Conservation (phyloP, 2,329 filamentous ascomycete genomes). For the Alternaria ethzedia region DNA sequence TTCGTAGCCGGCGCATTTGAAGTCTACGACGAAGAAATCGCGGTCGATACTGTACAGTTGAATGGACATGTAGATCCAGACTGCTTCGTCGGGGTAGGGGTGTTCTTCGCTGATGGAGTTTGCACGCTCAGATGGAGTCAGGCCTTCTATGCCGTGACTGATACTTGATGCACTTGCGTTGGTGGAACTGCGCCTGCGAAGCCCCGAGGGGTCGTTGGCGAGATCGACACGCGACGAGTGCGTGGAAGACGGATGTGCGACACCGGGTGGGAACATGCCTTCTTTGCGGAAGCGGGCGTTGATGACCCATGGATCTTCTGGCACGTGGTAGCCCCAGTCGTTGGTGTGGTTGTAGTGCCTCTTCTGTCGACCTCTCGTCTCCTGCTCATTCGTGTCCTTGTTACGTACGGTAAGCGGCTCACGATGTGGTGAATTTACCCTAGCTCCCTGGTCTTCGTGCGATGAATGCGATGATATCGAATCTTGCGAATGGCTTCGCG, state of each 20-base stretch:
- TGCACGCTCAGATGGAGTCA: slow-evolving; percentile 22
- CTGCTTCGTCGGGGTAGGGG: slow-evolving; percentile 65
- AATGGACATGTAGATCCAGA: slow-evolving; percentile 95
- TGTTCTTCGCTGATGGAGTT: slow-evolving; percentile 29
- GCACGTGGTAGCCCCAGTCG: slow-evolving; percentile 76
- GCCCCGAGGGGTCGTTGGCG: slow-evolving; percentile 29
- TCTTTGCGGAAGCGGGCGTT: slow-evolving; percentile 86
- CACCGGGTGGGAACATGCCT: slow-evolving; percentile 67
- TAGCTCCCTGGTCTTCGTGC: slow-evolving; percentile 23
- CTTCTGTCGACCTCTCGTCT: slow-evolving; percentile 45
- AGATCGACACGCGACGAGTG: slow-evolving; percentile 59
- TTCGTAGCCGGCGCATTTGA: slow-evolving; percentile 98
- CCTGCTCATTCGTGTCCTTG: slow-evolving; percentile 21
- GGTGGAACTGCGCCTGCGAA: slow-evolving; percentile 41
- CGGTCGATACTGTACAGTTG: slow-evolving; percentile 73
- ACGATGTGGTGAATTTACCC: slow-evolving; percentile 23
- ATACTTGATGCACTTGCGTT: slow-evolving; percentile 39
- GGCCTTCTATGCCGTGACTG: slow-evolving; percentile 38
- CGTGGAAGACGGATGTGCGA: slow-evolving; percentile 57
- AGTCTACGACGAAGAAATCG: slow-evolving; percentile 94
- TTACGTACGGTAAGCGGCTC: slow-evolving; percentile 43
- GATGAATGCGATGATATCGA: slow-evolving; percentile 43
- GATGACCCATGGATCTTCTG: slow-evolving; percentile 94
- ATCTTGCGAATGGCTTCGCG: slow-evolving; percentile 38
- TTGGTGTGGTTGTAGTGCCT: slow-evolving; percentile 55